Conservation (phyloP, 2,329 filamentous ascomycete species). For the Cordyceps cicadae region DNA sequence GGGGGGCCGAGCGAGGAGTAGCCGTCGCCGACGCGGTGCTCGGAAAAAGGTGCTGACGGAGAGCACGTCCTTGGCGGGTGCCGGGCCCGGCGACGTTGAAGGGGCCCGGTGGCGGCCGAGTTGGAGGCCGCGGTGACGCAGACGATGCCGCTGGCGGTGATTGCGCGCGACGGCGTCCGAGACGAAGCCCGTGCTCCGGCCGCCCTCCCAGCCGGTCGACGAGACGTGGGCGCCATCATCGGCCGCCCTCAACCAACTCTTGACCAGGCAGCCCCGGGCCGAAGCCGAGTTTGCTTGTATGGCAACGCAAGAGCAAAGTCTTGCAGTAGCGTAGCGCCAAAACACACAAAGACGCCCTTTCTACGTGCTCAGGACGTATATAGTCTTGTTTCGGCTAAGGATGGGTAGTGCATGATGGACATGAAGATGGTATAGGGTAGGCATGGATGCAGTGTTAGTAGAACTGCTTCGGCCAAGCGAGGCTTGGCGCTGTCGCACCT, state of each 20-base stretch:
- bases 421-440: too few relatives aligned
- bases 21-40: slow-evolving; percentile 42
- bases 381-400: too few relatives aligned
- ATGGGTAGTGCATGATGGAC: too few relatives aligned
- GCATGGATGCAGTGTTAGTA: too few relatives aligned
- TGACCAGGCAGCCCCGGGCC: too few relatives aligned
- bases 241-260: neutral
- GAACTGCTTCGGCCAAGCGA: too few relatives aligned
- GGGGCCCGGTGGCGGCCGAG: slow-evolving; percentile 46
- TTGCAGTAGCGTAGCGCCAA: too few relatives aligned
- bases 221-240: neutral
- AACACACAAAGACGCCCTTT: too few relatives aligned
- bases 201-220: neutral
- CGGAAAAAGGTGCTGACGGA: slow-evolving; percentile 30
- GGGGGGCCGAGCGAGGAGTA: slow-evolving; percentile 53
- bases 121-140: slow-evolving; percentile 46
- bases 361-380: too few relatives aligned
- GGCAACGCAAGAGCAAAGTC: too few relatives aligned
- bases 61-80: slow-evolving; percentile 20
- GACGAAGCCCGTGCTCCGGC: neutral
- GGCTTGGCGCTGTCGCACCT: too few relatives aligned
- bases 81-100: slow-evolving; percentile 47
- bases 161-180: slow-evolving; percentile 30
- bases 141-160: slow-evolving; percentile 44
- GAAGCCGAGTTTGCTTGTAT: too few relatives aligned